Base-by-base conservation (phyloP, 2,329 filamentous ascomycete genomes). In the Penicillium sp. region DNA sequence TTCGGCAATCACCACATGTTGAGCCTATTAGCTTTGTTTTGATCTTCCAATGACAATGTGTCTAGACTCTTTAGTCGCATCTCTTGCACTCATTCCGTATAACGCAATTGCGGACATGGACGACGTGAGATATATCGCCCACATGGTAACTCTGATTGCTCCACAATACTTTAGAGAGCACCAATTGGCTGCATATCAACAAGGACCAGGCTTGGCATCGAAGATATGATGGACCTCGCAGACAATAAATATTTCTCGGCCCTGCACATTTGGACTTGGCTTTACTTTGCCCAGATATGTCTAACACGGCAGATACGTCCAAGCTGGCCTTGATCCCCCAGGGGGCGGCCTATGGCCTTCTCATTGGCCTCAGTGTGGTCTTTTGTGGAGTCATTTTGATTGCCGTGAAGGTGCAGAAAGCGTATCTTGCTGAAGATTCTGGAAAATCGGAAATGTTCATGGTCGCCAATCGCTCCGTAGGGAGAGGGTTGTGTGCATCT, bases 381-480 rank as follows among this genome's bases (percentile, higher is more conserved):
- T 82, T 83, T 60, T 79, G 76, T 53, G 68, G 73, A 4, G 75
- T 82, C 19, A 81, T 82, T 58, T 59, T 83, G 7, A 63, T 70
- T 6, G 79, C 79, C 5, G 74, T 82, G 35, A 75, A 76, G 39
- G 70, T 82, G 3, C 80, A 82, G 66, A 71, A 67, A 36, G 61
- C 61, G 0, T 70, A 71, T 58, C 62, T 72, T 4, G 59, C 65
- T 2, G 70, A 72, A 35, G 70, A 72, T 44, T 71, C 70, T 7
- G 69, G 65, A 15, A 78, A 77, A 17, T 80, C 79, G 1, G 73
- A 75, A 54, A 75, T 75, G 73, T 75, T 75, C 60, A 74, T 75
- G 72, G 73, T 75, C 31, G 72, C 73, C 21, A 74, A 75, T 62
- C 69, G 73, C 49, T 68, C 69, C 2, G 73, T 75, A 2, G 72